Evolutionary conservation across 2,329 filamentous ascomycete genomes (phyloP).

Genomic region (Tolypocladium sp.): DNA sequence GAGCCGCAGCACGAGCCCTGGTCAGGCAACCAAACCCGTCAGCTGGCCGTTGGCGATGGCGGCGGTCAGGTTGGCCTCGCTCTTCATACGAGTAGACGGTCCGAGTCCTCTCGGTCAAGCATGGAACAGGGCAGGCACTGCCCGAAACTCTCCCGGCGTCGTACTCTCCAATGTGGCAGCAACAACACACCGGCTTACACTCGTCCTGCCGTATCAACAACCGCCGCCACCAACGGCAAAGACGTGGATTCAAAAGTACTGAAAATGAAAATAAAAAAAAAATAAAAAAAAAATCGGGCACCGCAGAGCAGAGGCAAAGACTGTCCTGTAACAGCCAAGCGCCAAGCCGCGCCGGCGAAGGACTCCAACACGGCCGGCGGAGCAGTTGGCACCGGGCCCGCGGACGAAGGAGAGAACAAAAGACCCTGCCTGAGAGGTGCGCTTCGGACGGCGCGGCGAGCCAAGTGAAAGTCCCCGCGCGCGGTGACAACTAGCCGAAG

Average conservation of each 20-base stretch:
- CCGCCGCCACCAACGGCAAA: background rate
- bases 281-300: background rate
- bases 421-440: background rate
- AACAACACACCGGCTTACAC: background rate
- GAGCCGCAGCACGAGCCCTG: too few species aligned
- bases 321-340: background rate
- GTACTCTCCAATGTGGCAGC: background rate
- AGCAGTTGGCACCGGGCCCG: background rate
- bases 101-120: background rate
- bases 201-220: background rate
- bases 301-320: background rate
- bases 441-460: background rate
- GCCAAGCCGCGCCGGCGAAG: background rate
- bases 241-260: background rate
- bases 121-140: too few species aligned
- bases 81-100: background rate
- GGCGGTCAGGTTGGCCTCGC: background rate
- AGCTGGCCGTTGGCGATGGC: background rate
- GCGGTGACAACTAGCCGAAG: background rate
- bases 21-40: background rate
- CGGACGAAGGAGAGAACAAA: background rate
- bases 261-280: background rate
- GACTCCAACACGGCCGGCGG: background rate
- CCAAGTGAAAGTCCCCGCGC: background rate
- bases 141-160: background rate